Evolutionary conservation across 768 basidiomycete genomes (phyloP).

Genomic region (Lenzites betulinus): DNA sequence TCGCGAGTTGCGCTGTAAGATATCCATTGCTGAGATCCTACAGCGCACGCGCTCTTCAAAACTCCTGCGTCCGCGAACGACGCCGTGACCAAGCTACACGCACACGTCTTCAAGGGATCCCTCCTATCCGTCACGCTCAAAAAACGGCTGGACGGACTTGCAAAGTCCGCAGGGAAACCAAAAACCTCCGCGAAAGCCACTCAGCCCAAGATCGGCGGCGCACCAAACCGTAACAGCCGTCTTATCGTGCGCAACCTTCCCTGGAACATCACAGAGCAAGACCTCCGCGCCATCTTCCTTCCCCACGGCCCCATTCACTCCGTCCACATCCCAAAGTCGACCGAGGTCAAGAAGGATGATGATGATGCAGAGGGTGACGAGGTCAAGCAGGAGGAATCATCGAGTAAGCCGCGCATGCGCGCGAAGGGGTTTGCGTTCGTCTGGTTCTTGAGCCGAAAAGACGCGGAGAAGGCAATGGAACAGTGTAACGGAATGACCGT

Average conservation of each 20-base stretch:
- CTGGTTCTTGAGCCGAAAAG: conserved; percentile 85
- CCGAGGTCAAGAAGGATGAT: conserved; percentile 28
- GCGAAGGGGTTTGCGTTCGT: conserved; percentile 92
- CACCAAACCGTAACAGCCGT: conserved; percentile 72
- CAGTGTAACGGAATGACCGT: conserved; percentile 77
- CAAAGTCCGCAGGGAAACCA: conserved; percentile 43
- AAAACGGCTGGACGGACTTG: conserved; percentile 73
- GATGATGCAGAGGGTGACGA: conserved; percentile 29
- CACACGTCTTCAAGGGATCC: conserved; percentile 88
- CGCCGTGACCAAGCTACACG: conserved; percentile 81
- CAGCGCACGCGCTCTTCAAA: conserved; percentile 75
- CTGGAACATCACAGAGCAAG: conserved; percentile 80
- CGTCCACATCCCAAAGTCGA: conserved; percentile 67
- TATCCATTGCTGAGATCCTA: neutral
- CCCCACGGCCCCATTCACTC: conserved; percentile 87
- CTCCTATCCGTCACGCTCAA: conserved; percentile 87
- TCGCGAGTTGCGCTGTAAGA: neutral
- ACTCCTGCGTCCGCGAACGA: conserved; percentile 67
- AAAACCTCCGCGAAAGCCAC: conserved; percentile 17
- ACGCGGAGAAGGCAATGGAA: conserved; percentile 81
- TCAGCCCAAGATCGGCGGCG: conserved; percentile 35
- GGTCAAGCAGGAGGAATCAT: conserved; percentile 29
- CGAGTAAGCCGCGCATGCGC: conserved; percentile 31
- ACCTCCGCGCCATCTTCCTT: conserved; percentile 83
- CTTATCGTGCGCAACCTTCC: conserved; percentile 92